Percentiles rank a stretch among this genome's conserved stretches.
Evolutionary conservation across 495 filamentous ascomycete species (phyloP).

Genomic region (Aspergillus taichungensis): DNA sequence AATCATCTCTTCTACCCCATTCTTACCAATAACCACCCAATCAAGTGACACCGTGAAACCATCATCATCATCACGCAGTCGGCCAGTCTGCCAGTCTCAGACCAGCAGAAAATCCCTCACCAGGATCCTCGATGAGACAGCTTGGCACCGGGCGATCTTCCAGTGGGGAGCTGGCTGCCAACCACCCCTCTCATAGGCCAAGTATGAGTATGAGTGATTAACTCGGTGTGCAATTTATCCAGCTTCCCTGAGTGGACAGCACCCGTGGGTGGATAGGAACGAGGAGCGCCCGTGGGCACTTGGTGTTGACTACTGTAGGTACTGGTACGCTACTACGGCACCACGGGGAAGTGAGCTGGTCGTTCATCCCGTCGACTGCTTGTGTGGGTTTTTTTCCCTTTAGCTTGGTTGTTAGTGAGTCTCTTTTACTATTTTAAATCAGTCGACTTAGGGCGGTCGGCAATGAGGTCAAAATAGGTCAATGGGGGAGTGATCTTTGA

Average conservation of each 20-base stretch:
- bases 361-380: too few relatives aligned
- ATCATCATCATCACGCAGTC: not conserved
- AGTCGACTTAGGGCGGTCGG: too few relatives aligned
- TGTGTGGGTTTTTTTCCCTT: too few relatives aligned
- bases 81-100: not conserved
- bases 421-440: too few relatives aligned
- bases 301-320: constrained; percentile 14
- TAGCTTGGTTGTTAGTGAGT: too few relatives aligned
- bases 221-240: constrained; percentile 4
- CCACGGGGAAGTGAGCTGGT: too few relatives aligned
- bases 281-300: too few relatives aligned
- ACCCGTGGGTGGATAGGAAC: too few relatives aligned
- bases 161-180: constrained; percentile 2
- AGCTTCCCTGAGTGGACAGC: too few relatives aligned
- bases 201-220: too few relatives aligned
- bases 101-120: constrained; percentile 21
- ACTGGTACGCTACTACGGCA: not conserved
- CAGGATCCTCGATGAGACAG: constrained; percentile 24
- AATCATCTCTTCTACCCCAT: not conserved
- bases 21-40: too few relatives aligned
- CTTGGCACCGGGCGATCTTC: constrained; percentile 23
- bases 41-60: not conserved
- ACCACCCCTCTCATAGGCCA: not conserved
- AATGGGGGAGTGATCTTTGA: not conserved
- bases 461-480: not conserved